Percentiles rank a stretch among this genome's conserved stretches.
phyloP scores from a whole-genome alignment of 2,329 filamentous ascomycete species.

The Helicocarpus griseus region DNA sequence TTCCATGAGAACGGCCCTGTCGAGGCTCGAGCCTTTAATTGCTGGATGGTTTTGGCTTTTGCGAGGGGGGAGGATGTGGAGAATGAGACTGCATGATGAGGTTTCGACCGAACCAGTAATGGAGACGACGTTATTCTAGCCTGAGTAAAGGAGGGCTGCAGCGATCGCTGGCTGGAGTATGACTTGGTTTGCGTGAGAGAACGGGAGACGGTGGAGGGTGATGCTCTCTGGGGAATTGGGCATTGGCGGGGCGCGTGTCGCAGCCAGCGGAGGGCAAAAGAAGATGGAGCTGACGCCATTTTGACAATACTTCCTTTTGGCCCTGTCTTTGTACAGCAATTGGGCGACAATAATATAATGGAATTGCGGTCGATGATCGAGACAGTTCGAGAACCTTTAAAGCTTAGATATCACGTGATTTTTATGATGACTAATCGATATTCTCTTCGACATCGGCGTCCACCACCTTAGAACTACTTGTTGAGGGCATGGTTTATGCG shows the following conservation, averaged over 20 bases:
- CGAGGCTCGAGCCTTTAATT: slow-evolving; percentile 29
- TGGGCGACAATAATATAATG: background rate
- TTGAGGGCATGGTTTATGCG: too few relatives aligned
- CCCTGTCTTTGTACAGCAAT: background rate
- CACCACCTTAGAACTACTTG: too few relatives aligned
- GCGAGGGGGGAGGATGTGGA: slow-evolving; percentile 19
- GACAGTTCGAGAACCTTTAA: background rate
- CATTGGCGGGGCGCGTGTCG: background rate
- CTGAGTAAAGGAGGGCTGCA: background rate
- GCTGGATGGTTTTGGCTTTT: slow-evolving; percentile 29
- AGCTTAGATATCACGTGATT: background rate
- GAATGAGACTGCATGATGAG: background rate
- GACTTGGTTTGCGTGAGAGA: background rate
- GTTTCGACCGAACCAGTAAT: background rate
- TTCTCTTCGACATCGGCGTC: too few relatives aligned
- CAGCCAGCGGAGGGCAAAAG: background rate
- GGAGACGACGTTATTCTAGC: background rate
- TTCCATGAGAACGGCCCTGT: slow-evolving; percentile 78
- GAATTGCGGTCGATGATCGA: background rate
- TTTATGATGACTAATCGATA: background rate
- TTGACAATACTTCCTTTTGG: background rate
- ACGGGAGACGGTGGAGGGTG: background rate
- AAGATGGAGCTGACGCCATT: background rate
- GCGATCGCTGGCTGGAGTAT: background rate
- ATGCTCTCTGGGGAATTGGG: background rate